Percentiles rank a stretch among this genome's conserved stretches.
phyloP scores from a whole-genome alignment of 2,329 filamentous ascomycete species.

The Sclerotinia subarctica region DNA sequence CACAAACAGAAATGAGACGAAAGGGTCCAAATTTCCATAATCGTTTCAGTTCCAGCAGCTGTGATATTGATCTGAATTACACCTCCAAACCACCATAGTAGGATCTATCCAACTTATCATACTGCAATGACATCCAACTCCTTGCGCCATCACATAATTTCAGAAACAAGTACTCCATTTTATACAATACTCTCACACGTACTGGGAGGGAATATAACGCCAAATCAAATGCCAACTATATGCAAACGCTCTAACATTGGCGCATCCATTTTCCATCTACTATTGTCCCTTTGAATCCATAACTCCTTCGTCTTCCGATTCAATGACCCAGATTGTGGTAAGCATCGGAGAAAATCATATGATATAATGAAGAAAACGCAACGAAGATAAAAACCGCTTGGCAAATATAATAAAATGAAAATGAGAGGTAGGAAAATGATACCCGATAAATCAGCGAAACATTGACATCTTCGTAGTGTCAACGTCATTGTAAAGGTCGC shows the following conservation, averaged over 20 bases:
- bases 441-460: neutral
- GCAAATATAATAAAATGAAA: neutral
- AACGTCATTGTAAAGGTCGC: neutral
- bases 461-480: neutral
- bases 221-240: constrained; percentile 14
- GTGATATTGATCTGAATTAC: neutral
- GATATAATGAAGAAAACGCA: constrained; percentile 4
- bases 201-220: constrained; percentile 18
- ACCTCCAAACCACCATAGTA: neutral
- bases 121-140: neutral
- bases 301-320: constrained; percentile 3
- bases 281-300: neutral
- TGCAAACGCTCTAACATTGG: constrained; percentile 3
- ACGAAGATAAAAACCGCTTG: neutral
- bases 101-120: neutral
- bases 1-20: neutral
- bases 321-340: neutral
- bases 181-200: constrained; percentile 6
- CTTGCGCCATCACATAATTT: neutral
- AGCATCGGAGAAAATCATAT: neutral
- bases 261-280: constrained; percentile 9
- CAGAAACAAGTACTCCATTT: neutral
- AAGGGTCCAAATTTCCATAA: neutral
- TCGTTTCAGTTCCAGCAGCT: neutral
- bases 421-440: neutral